Percentiles rank a stretch among this genome's conserved stretches.
Conservation (phyloP, 202 grass and related monocot genomes). For the Carex arenaria region DNA sequence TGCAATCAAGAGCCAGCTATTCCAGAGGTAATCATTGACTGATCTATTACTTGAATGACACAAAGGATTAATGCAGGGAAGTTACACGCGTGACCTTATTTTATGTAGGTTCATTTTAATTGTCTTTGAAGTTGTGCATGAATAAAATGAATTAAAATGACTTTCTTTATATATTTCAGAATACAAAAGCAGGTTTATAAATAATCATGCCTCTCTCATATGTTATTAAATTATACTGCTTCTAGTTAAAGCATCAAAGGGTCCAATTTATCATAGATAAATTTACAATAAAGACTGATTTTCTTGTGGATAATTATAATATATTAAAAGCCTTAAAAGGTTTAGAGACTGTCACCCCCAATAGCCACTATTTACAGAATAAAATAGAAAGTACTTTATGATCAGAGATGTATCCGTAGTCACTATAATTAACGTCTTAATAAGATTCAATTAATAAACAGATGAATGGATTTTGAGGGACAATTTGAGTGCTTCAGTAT, state of each 20-base stretch:
- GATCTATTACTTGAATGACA: background rate
- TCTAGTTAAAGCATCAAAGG: background rate
- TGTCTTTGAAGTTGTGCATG: background rate
- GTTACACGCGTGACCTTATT: background rate
- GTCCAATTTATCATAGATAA: background rate
- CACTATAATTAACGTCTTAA: background rate
- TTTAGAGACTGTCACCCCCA: background rate
- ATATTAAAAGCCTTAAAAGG: background rate
- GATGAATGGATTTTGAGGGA: conserved; percentile 79
- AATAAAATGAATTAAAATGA: background rate
- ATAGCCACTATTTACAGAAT: background rate
- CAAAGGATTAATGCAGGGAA: background rate
- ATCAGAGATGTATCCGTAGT: background rate
- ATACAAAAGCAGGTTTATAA: background rate
- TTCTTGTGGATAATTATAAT: background rate
- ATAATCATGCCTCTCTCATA: background rate
- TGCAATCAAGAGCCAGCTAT: conserved; percentile 27
- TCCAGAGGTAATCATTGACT: conserved; percentile 30
- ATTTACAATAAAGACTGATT: background rate
- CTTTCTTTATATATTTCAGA: background rate
- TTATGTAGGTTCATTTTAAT: background rate
- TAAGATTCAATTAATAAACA: conserved; percentile 22
- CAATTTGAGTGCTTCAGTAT: conserved; percentile 57
- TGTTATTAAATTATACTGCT: background rate
- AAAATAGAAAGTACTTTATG: background rate